These are phyloP conservation scores for Lactifluus subvellereus DNA, from an alignment of 768 basidiomycete species.

Conservation along the genomic window DNA sequence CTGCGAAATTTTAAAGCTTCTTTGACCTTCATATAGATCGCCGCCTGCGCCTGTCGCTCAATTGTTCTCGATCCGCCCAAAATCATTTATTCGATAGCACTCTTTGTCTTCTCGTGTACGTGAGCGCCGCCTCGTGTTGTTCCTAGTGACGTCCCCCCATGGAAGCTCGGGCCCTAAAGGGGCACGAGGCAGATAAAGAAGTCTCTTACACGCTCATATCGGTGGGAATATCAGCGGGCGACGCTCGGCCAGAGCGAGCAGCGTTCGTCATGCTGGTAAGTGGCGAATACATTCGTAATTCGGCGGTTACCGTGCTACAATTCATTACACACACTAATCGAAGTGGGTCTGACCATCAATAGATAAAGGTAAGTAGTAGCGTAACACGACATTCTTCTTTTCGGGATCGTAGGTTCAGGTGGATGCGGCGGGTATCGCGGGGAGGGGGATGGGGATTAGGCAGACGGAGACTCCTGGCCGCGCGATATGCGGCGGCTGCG, in stretches of 20 bases:
- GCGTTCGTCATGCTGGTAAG: conserved; percentile 15
- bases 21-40: conserved; percentile 6
- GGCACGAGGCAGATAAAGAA: conserved; percentile 19
- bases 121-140: conserved; percentile 11
- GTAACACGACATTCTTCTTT: background rate
- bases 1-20: conserved; percentile 12
- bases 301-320: conserved; percentile 16
- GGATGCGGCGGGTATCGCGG: background rate
- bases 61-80: conserved; percentile 18
- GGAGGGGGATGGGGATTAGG: background rate
- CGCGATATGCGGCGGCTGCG: background rate
- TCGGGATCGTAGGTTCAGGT: conserved; percentile 7
- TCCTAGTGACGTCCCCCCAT: conserved; percentile 12
- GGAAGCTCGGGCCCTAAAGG: conserved; percentile 13
- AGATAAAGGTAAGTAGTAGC: conserved; percentile 22
- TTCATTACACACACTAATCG: conserved; percentile 7
- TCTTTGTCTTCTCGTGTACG: conserved; percentile 18
- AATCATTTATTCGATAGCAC: conserved; percentile 9
- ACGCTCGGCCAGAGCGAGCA: background rate
- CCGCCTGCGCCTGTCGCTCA: conserved; percentile 14
- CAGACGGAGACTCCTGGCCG: conserved; percentile 5
- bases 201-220: conserved; percentile 20
- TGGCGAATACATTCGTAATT: conserved; percentile 15
- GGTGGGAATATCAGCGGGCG: conserved; percentile 20
- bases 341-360: background rate